Evolutionary conservation across 1,284 basidiomycete species (phyloP).

Genomic region (Chiua sp.): DNA sequence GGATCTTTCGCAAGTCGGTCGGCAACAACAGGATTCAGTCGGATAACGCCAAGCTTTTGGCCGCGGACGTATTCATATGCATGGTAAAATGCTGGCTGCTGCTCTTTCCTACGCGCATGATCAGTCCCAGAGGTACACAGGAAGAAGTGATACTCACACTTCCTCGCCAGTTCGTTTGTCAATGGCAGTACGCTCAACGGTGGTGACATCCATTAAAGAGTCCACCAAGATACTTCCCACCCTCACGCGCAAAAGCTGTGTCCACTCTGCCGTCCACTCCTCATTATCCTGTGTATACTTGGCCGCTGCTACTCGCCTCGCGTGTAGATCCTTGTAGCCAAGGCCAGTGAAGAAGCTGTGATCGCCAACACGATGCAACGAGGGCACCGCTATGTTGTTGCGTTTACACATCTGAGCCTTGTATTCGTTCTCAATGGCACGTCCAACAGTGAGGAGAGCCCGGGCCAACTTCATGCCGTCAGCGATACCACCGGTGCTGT

Average conservation of each 20-base stretch:
- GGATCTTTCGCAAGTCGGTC: constrained; percentile 82
- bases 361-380: constrained; percentile 40
- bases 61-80: constrained; percentile 94
- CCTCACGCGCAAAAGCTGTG: constrained; percentile 75
- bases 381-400: constrained; percentile 62
- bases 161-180: constrained; percentile 62
- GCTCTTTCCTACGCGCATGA: constrained; percentile 60
- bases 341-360: constrained; percentile 59
- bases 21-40: constrained; percentile 83
- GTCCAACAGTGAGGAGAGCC: constrained; percentile 84
- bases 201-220: constrained; percentile 84
- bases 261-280: constrained; percentile 84
- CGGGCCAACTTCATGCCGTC: constrained; percentile 94
- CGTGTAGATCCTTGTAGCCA: constrained; percentile 62
- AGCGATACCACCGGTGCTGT: constrained; percentile 76
- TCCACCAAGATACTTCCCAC: constrained; percentile 88
- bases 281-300: constrained; percentile 69
- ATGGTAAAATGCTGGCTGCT: constrained; percentile 93
- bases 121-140: constrained; percentile 7
- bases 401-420: constrained; percentile 82
- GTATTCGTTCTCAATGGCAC: constrained; percentile 89
- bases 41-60: constrained; percentile 90
- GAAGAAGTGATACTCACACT: constrained; percentile 50
- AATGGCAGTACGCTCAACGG: constrained; percentile 67
- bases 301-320: constrained; percentile 65